These are phyloP conservation scores for Nemania abortiva DNA, from an alignment of 2,329 filamentous ascomycete genomes.

Conservation along the genomic window DNA sequence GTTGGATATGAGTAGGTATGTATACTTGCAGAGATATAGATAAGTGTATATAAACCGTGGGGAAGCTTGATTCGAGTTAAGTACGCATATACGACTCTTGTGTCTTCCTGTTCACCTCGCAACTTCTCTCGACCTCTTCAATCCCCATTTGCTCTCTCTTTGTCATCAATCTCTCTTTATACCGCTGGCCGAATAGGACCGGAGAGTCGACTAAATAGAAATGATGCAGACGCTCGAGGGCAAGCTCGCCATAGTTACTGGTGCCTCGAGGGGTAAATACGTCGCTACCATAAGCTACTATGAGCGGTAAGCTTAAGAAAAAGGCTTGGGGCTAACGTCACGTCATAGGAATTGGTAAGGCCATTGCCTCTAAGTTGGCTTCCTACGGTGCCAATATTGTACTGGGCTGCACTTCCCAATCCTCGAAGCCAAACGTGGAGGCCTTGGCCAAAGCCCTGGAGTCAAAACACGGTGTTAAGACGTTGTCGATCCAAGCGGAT, in stretches of 20 bases:
- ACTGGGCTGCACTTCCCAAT: constrained; percentile 73
- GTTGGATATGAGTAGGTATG: neutral
- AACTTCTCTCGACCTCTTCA: neutral
- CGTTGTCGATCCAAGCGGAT: constrained; percentile 76
- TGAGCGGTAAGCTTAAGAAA: neutral
- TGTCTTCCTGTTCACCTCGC: neutral
- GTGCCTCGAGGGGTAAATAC: constrained; percentile 77
- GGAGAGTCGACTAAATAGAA: neutral
- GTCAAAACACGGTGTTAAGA: constrained; percentile 68
- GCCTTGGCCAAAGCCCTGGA: constrained; percentile 74
- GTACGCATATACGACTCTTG: too few relatives aligned
- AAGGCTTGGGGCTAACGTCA: neutral
- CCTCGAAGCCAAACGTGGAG: constrained; percentile 58
- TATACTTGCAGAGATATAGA: neutral
- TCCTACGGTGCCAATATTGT: constrained; percentile 77
- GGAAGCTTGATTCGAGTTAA: too few relatives aligned
- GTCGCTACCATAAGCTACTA: neutral
- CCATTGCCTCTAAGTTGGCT: constrained; percentile 75
- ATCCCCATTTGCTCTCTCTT: neutral
- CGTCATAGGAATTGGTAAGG: constrained; percentile 74
- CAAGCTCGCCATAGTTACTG: constrained; percentile 83
- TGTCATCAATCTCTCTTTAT: neutral
- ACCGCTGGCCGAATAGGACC: constrained; percentile 8
- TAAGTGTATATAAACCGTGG: too few relatives aligned
- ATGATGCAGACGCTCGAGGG: constrained; percentile 67